Conservation (phyloP, 1,284 basidiomycete genomes). For the Trametes versicolor region DNA sequence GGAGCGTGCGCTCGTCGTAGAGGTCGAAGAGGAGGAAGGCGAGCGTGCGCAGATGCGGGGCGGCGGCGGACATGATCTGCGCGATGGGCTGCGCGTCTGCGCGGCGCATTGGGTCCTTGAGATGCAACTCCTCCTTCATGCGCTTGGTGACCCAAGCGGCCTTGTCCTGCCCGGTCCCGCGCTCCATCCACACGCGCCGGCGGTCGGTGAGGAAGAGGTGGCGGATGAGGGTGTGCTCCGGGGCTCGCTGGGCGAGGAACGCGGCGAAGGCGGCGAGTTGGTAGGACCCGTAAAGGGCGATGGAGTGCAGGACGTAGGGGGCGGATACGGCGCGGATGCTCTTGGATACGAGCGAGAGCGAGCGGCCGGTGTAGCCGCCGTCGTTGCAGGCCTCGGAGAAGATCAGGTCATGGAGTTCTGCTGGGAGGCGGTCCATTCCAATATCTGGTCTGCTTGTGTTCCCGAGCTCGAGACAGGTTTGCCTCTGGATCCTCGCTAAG, state of each 20-base stretch:
- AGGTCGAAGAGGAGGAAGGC: conserved; percentile 18
- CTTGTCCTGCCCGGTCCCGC: conserved; percentile 6
- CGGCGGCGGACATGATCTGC: conserved; percentile 6
- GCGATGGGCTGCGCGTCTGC: conserved; percentile 7
- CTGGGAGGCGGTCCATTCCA: conserved; percentile 19
- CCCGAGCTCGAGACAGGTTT: too few species aligned
- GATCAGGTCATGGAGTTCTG: conserved; percentile 19
- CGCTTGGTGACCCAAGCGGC: conserved; percentile 2
- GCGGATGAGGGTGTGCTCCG: conserved; percentile 7
- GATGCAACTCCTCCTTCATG: conserved; percentile 12
- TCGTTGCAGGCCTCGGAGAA: conserved; percentile 24
- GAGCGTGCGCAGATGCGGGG: conserved; percentile 16
- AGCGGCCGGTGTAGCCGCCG: conserved; percentile 22
- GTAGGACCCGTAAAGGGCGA: conserved; percentile 17
- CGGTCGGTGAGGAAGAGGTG: conserved; percentile 24
- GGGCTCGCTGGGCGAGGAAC: conserved; percentile 1
- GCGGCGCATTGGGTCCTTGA: conserved; percentile 1
- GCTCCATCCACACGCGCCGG: conserved; percentile 17
- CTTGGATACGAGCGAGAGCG: conserved; percentile 19
- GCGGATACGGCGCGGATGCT: conserved; percentile 11
- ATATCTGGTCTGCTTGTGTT: too few species aligned
- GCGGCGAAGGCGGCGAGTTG: conserved; percentile 14
- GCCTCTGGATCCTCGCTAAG: too few species aligned
- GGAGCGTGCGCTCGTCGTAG: conserved; percentile 8
- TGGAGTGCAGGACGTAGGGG: conserved; percentile 10